phyloP scores from a whole-genome alignment of 306 rosid species.

The Prunus persica region DNA sequence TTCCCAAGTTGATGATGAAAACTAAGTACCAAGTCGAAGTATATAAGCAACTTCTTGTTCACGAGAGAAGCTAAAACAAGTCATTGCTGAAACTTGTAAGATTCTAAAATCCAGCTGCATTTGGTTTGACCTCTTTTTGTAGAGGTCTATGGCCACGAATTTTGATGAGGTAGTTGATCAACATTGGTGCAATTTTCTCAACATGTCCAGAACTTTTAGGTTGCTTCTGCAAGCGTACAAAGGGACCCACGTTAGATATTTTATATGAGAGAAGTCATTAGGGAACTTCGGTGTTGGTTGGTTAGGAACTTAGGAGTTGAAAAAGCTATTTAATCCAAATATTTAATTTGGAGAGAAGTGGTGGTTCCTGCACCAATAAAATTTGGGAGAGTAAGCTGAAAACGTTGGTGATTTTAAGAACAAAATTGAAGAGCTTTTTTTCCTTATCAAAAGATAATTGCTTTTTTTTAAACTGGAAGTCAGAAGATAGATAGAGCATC shows the following conservation, averaged over 20 bases:
- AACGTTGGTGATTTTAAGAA: too few species aligned
- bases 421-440: too few species aligned
- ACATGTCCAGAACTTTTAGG: constrained; percentile 14
- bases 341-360: too few species aligned
- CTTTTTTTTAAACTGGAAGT: too few species aligned
- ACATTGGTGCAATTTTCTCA: constrained; percentile 33
- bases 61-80: neutral
- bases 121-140: constrained; percentile 59
- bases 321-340: too few species aligned
- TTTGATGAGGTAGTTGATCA: constrained; percentile 69
- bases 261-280: neutral
- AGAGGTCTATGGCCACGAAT: neutral
- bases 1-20: neutral
- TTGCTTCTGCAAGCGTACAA: constrained; percentile 24
- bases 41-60: constrained; percentile 28
- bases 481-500: too few species aligned
- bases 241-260: neutral
- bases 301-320: neutral
- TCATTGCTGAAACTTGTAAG: constrained; percentile 36
- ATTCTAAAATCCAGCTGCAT: constrained; percentile 23
- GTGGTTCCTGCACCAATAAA: too few species aligned
- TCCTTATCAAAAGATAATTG: too few species aligned
- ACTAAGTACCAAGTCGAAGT: neutral
- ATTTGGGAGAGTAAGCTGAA: too few species aligned
- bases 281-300: neutral